Base-by-base conservation (phyloP, 2,329 filamentous ascomycete genomes). In the Penicillium aurantiogriseum region DNA sequence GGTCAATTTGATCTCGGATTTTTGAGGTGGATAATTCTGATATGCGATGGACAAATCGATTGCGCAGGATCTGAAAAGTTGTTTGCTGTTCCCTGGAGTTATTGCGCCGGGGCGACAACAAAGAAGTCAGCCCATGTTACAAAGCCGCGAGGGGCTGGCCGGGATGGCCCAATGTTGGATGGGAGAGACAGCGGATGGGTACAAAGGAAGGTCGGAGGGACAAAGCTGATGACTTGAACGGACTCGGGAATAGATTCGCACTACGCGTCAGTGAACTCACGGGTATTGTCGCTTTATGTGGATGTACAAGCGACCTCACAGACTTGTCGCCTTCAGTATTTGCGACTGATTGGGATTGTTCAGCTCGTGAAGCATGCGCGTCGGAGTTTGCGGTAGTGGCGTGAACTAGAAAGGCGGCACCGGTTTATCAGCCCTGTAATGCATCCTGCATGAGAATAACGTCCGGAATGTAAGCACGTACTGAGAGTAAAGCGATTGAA, bases 91-190 rank as follows among this genome's bases (percentile, higher is more conserved):
- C 21, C n/a, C 51, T 29, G 49, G 44, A 60, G 44, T 53, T 36
- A 36, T 33, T 54, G 53, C 62, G 62, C 60, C 62, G 57, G 57
- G 55, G 62, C 62, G 63, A 63, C 36, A 51, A 57, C 43, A 25
- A 33, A 56, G 10, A 59, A 54, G 60, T 60, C 52, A 67, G 61
- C 47, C 48, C 51, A 57, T 60, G 58, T 42, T 55, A 43, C 7
- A 35, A 46, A 46, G 31, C 31, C 38, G 47, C 21, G 29, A 49
- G 21, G n/a, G 21, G 21, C 4, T 15, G 5, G 17, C 35, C 29
- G n/a, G 36, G 6, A 29, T 38, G 36, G n/a, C 27, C 40, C 43
- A 27, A 49, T 42, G n/a, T 21, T 38, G 39, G n/a, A 39, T 19
- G 13, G 31, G 33, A 21, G 29, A 48, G 25, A 48, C 23, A 25